phyloP scores from a whole-genome alignment of 495 filamentous ascomycete species.

The Platismatia glauca region DNA sequence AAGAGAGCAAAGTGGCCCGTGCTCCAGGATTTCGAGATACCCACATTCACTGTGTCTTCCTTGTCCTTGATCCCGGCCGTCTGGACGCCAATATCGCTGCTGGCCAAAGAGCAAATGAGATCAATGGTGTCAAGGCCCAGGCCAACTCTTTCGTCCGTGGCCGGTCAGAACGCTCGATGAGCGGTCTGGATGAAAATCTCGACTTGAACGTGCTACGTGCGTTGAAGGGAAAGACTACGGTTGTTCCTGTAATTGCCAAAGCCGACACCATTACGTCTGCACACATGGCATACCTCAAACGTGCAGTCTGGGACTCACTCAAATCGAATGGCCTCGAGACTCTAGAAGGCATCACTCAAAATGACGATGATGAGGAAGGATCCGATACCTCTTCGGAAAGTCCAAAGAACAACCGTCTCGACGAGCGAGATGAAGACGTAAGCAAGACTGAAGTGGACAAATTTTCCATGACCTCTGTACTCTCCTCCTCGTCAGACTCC shows the following conservation, averaged over 20 bases:
- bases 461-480: conserved; percentile 21
- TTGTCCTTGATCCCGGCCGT: conserved; percentile 80
- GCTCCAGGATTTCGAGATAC: conserved; percentile 90
- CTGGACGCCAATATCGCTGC: conserved; percentile 76
- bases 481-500: conserved; percentile 25
- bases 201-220: conserved; percentile 85
- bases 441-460: conserved; percentile 28
- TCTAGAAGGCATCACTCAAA: conserved; percentile 73
- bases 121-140: conserved; percentile 40
- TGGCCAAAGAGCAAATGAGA: conserved; percentile 49
- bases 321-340: conserved; percentile 82
- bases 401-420: conserved; percentile 41
- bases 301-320: conserved; percentile 78
- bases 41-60: conserved; percentile 92
- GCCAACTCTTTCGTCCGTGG: conserved; percentile 32
- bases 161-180: conserved; percentile 30
- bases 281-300: conserved; percentile 90
- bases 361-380: conserved; percentile 48
- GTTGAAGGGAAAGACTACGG: conserved; percentile 87
- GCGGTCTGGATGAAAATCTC: conserved; percentile 76
- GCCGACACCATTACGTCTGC: conserved; percentile 89
- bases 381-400: conserved; percentile 30
- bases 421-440: conserved; percentile 50
- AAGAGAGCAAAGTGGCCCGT: conserved; percentile 95
- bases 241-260: conserved; percentile 93